These are phyloP conservation scores for Collybiopsis confluens DNA, from an alignment of 768 basidiomycete species.

Conservation along the genomic window DNA sequence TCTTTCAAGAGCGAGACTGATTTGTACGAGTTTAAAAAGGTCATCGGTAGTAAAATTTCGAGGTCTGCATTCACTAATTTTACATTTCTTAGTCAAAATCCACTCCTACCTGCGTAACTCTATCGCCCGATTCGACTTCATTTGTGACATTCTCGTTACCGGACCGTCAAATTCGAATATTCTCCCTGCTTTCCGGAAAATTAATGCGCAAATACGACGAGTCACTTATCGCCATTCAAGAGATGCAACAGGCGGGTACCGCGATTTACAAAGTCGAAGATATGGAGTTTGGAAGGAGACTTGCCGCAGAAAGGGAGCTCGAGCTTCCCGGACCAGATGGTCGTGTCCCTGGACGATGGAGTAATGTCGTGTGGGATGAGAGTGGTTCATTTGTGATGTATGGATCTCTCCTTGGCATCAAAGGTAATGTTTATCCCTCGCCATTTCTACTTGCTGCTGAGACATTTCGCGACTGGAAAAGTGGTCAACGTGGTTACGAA, in stretches of 20 bases:
- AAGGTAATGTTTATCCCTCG: no score
- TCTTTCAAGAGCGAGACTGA: constrained; percentile 88
- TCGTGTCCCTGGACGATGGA: constrained; percentile 69
- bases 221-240: constrained; percentile 85
- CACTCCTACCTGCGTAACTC: constrained; percentile 84
- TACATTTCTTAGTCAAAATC: constrained; percentile 67
- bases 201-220: constrained; percentile 94
- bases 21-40: constrained; percentile 98
- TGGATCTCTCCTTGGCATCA: constrained; percentile 90
- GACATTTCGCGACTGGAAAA: constrained; percentile 64
- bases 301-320: constrained; percentile 88
- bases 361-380: constrained; percentile 96
- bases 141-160: constrained; percentile 94
- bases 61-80: constrained; percentile 1
- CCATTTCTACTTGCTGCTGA: no score
- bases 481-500: constrained; percentile 96
- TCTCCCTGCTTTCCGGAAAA: constrained; percentile 87
- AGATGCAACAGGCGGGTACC: constrained; percentile 99
- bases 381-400: constrained; percentile 93
- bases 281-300: constrained; percentile 98
- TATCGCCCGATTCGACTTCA: constrained; percentile 84
- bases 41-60: constrained; percentile 22
- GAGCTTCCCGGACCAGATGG: constrained; percentile 79
- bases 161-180: constrained; percentile 90
- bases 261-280: constrained; percentile 90